phyloP scores from a whole-genome alignment of 75 land plant genomes.

The Adiantum capillusveneris region DNA sequence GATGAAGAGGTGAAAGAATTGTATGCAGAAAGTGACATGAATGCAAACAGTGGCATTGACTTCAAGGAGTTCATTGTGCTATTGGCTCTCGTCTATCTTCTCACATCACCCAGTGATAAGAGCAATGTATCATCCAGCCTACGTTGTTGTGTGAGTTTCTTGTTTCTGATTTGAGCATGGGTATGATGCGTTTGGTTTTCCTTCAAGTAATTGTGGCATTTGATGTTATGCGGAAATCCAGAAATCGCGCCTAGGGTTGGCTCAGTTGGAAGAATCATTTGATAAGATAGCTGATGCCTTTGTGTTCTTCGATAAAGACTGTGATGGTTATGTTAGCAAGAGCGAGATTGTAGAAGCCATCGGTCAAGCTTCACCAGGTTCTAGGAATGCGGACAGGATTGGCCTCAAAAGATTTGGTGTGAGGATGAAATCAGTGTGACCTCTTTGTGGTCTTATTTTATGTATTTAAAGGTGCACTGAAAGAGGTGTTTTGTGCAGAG shows the following conservation, averaged over 20 bases:
- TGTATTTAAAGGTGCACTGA: no score
- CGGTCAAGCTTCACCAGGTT: conserved; percentile 63
- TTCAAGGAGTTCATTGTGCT: conserved; percentile 98
- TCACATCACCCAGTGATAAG: conserved; percentile 40
- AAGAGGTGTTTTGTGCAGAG: conserved; percentile 64
- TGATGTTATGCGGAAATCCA: conserved; percentile 30
- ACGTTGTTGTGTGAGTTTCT: no score
- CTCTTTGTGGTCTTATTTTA: no score
- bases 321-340: conserved; percentile 95
- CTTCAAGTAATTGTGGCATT: neutral
- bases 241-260: conserved; percentile 70
- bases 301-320: conserved; percentile 87
- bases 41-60: conserved; percentile 69
- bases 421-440: no score
- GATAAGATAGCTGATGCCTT: conserved; percentile 85
- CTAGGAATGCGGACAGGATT: conserved; percentile 63
- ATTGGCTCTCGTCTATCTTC: conserved; percentile 84
- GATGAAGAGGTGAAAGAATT: conserved; percentile 78
- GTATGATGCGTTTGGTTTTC: neutral
- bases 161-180: no score
- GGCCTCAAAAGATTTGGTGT: conserved; percentile 91
- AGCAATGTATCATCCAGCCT: conserved; percentile 35
- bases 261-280: conserved; percentile 74
- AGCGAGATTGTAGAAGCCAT: conserved; percentile 82
- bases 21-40: conserved; percentile 86